These are phyloP conservation scores for Colletotrichum paranaense DNA, from an alignment of 2,329 filamentous ascomycete genomes.

Conservation along the genomic window DNA sequence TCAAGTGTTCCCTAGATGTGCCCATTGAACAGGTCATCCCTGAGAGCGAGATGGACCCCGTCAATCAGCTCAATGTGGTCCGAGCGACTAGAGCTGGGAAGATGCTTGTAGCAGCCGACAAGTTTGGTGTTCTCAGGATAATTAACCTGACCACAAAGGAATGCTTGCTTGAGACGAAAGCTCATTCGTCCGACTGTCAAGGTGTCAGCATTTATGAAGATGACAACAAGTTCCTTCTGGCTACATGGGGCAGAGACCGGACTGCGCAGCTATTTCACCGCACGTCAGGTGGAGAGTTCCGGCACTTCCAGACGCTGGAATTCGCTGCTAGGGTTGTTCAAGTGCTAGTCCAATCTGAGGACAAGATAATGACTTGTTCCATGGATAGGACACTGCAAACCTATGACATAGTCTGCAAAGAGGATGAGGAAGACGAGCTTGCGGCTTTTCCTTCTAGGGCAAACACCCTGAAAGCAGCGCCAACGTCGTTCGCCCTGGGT, in stretches of 20 bases:
- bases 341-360: conserved; percentile 77
- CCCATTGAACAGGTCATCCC: conserved; percentile 72
- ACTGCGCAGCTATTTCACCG: conserved; percentile 90
- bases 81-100: conserved; percentile 70
- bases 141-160: conserved; percentile 71
- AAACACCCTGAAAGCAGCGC: conserved; percentile 86
- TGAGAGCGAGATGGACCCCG: conserved; percentile 61
- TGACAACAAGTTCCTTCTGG: conserved; percentile 73
- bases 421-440: conserved; percentile 71
- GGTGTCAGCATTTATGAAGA: conserved; percentile 80
- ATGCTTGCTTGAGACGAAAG: conserved; percentile 79
- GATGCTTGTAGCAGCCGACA: conserved; percentile 85
- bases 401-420: conserved; percentile 79
- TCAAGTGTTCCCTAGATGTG: conserved; percentile 72
- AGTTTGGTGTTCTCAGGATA: conserved; percentile 82
- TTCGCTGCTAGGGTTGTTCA: conserved; percentile 88
- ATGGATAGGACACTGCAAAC: conserved; percentile 89
- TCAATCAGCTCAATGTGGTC: conserved; percentile 71
- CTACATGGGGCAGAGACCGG: conserved; percentile 87
- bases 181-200: conserved; percentile 87
- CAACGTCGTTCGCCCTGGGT: conserved; percentile 82
- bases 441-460: conserved; percentile 83
- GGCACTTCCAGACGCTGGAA: conserved; percentile 91
- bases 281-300: conserved; percentile 67
- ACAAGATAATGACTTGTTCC: conserved; percentile 86